phyloP scores from a whole-genome alignment of 1,284 basidiomycete genomes.

The Austroboletus rostrupii region DNA sequence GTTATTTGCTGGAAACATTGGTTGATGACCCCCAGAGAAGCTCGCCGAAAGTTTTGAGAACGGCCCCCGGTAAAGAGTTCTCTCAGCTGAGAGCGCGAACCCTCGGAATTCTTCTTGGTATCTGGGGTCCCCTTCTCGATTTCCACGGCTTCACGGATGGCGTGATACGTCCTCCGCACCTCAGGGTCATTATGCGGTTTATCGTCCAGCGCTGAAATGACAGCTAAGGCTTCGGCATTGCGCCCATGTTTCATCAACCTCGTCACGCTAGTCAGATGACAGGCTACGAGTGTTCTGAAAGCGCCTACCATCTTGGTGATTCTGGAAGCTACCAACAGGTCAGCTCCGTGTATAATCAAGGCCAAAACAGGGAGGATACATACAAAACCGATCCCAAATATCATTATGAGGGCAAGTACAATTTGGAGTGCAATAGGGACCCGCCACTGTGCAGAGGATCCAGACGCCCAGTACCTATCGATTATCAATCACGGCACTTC shows the following conservation, averaged over 20 bases:
- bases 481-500: background rate
- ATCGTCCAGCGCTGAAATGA: slow-evolving; percentile 61
- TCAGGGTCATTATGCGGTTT: slow-evolving; percentile 48
- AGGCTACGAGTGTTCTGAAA: background rate
- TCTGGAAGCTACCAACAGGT: slow-evolving; percentile 50
- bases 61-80: slow-evolving; percentile 60
- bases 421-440: slow-evolving; percentile 70
- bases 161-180: slow-evolving; percentile 53
- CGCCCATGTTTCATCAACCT: slow-evolving; percentile 60
- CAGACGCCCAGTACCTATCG: slow-evolving; percentile 47
- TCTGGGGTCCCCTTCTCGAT: slow-evolving; percentile 31
- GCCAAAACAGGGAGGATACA: slow-evolving; percentile 35
- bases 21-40: slow-evolving; percentile 52
- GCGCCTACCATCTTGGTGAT: slow-evolving; percentile 57
- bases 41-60: slow-evolving; percentile 62
- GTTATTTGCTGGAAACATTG: slow-evolving; percentile 73
- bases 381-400: slow-evolving; percentile 53
- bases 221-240: slow-evolving; percentile 57
- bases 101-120: slow-evolving; percentile 7
- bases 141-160: slow-evolving; percentile 50
- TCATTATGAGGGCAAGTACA: slow-evolving; percentile 57
- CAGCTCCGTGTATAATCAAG: background rate
- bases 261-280: background rate
- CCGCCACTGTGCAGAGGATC: slow-evolving; percentile 61
- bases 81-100: slow-evolving; percentile 18